Evolutionary conservation across 306 rosid genomes (phyloP).

Genomic region (Quercus gilva): DNA sequence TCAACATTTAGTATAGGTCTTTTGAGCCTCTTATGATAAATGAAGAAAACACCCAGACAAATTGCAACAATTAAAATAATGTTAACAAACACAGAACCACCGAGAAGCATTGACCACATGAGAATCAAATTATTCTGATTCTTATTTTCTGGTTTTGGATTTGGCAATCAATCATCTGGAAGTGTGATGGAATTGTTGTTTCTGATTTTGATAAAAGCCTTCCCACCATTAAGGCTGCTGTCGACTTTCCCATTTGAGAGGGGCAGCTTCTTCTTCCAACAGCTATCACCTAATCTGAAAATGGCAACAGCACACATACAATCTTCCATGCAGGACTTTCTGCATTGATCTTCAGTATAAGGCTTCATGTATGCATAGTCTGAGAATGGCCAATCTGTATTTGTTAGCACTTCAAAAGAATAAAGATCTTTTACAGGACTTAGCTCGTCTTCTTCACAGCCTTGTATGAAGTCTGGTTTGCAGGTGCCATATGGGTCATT

Average conservation of each 20-base stretch:
- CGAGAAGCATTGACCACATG: too few species aligned
- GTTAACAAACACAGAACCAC: too few species aligned
- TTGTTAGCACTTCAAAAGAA: conserved; percentile 1
- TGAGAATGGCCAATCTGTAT: conserved; percentile 32
- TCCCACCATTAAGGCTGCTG: too few species aligned
- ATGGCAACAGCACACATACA: too few species aligned
- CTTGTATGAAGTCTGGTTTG: too few species aligned
- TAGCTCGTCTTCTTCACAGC: not conserved
- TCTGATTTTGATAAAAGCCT: too few species aligned
- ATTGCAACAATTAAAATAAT: not conserved
- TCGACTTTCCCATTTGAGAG: too few species aligned
- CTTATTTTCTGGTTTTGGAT: conserved; percentile 26
- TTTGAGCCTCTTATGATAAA: conserved; percentile 18
- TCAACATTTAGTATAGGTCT: not conserved
- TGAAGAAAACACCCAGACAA: conserved; percentile 9
- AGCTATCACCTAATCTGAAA: too few species aligned
- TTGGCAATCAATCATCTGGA: not conserved
- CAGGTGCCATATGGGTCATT: conserved; percentile 1
- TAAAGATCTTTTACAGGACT: too few species aligned
- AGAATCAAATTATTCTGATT: not conserved
- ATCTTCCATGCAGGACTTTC: too few species aligned
- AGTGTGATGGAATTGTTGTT: not conserved
- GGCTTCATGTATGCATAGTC: conserved; percentile 25
- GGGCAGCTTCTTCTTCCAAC: too few species aligned
- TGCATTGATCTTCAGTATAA: not conserved